These are phyloP conservation scores for Umbellularia californica DNA, from an alignment of 164 flowering plant species.

Conservation along the genomic window DNA sequence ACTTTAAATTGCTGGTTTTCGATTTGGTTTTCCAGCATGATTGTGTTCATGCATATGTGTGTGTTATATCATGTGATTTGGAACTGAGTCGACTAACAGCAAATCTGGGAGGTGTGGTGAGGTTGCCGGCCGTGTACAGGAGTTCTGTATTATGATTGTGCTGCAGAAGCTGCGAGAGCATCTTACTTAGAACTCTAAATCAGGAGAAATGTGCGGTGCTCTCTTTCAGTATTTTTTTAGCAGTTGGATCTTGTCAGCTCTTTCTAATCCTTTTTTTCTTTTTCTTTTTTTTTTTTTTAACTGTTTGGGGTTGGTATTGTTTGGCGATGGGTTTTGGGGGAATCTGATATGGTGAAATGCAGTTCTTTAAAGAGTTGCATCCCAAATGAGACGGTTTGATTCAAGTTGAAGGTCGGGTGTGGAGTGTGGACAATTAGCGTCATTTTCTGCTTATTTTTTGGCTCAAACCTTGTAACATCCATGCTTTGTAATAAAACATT, in stretches of 20 bases:
- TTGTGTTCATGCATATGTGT: background rate
- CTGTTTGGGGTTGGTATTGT: background rate
- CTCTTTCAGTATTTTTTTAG: background rate
- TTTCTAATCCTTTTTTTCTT: too few relatives aligned
- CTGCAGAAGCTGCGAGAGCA: background rate
- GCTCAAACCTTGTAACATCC: background rate
- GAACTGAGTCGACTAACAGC: background rate
- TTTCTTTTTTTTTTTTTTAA: background rate
- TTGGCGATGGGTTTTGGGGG: background rate
- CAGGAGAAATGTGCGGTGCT: background rate
- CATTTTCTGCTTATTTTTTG: background rate
- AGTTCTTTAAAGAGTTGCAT: background rate
- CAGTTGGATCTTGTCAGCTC: background rate
- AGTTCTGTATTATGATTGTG: background rate
- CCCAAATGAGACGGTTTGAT: too few relatives aligned
- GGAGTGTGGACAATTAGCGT: background rate
- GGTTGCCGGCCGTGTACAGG: constrained; percentile 6
- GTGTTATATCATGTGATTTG: background rate
- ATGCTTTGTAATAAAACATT: background rate
- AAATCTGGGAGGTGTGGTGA: background rate
- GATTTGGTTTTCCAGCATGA: constrained; percentile 9
- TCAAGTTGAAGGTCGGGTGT: background rate
- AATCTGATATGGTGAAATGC: background rate
- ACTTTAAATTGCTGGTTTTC: constrained; percentile 33
- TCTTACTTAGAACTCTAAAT: background rate